Percentiles rank a stretch among this genome's conserved stretches.
These are phyloP conservation scores for Elsinoe australis DNA, from an alignment of 2,329 filamentous ascomycete species.

Conservation along the genomic window DNA sequence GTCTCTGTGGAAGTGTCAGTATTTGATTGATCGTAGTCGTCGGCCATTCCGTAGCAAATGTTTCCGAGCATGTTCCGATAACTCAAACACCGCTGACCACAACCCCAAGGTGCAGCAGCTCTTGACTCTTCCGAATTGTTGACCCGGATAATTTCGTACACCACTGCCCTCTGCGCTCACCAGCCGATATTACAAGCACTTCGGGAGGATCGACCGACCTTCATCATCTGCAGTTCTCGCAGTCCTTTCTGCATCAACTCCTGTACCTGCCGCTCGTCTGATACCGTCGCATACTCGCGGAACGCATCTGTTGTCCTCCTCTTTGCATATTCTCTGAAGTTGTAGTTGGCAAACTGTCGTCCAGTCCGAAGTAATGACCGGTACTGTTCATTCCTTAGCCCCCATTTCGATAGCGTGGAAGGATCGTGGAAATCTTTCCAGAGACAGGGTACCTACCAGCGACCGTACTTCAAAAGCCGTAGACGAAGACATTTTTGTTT, in stretches of 20 bases:
- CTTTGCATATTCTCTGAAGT: conserved; percentile 94
- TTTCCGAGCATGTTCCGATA: neutral
- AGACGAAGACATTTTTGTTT: conserved; percentile 7
- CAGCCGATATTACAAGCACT: too few relatives aligned
- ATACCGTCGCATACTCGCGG: conserved; percentile 64
- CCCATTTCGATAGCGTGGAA: too few relatives aligned
- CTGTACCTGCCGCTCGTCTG: conserved; percentile 70
- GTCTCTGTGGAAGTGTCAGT: conserved; percentile 58
- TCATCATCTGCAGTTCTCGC: conserved; percentile 79
- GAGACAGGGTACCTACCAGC: conserved; percentile 18
- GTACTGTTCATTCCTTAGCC: too few relatives aligned
- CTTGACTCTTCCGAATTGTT: too few relatives aligned
- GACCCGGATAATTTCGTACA: too few relatives aligned
- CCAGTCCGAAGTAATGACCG: conserved; percentile 83
- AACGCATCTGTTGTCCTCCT: conserved; percentile 88
- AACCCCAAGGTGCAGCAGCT: too few relatives aligned
- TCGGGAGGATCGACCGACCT: too few relatives aligned
- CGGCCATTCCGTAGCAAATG: neutral
- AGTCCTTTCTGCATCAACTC: conserved; percentile 83
- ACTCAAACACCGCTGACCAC: too few relatives aligned
- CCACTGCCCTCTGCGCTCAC: too few relatives aligned
- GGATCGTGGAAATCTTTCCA: neutral
- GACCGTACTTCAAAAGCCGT: conserved; percentile 21
- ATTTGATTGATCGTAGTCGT: neutral
- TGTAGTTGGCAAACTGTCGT: conserved; percentile 84